Percentiles rank a stretch among this genome's conserved stretches.
Evolutionary conservation across 2,329 filamentous ascomycete genomes (phyloP).

Genomic region (Aspergillus quadrilineatus): DNA sequence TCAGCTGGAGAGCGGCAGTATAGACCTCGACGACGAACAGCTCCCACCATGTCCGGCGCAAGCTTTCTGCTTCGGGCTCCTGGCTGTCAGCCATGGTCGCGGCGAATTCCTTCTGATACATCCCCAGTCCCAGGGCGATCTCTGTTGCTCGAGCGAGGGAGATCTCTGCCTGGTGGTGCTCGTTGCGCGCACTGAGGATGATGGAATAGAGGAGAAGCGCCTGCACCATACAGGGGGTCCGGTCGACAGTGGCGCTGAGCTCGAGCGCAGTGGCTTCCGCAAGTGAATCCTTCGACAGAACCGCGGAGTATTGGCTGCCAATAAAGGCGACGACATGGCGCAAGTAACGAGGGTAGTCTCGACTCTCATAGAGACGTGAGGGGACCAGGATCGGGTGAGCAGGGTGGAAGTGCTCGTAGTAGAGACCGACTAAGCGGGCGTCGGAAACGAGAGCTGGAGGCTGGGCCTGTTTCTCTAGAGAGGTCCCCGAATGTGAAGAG

Average conservation of each 20-base stretch:
- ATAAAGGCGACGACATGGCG: constrained; percentile 53
- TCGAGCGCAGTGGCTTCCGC: constrained; percentile 16
- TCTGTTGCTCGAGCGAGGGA: constrained; percentile 63
- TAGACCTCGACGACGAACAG: constrained; percentile 74
- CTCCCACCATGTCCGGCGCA: constrained; percentile 87
- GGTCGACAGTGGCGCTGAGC: constrained; percentile 10
- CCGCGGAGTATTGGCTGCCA: constrained; percentile 51
- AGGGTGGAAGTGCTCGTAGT: constrained; percentile 54
- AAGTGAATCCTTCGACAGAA: constrained; percentile 24
- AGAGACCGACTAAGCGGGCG: constrained; percentile 46
- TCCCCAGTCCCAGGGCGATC: constrained; percentile 69
- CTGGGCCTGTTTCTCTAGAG: constrained; percentile 1
- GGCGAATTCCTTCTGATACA: constrained; percentile 66
- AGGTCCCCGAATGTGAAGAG: background rate
- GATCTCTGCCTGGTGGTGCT: constrained; percentile 32
- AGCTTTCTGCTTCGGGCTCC: constrained; percentile 72
- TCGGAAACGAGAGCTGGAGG: constrained; percentile 15
- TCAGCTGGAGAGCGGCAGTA: constrained; percentile 60
- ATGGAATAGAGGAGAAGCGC: constrained; percentile 39
- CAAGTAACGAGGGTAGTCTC: constrained; percentile 47
- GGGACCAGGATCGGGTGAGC: constrained; percentile 57
- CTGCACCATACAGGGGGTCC: constrained; percentile 38
- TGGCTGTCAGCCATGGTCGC: constrained; percentile 18
- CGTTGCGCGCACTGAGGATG: constrained; percentile 34
- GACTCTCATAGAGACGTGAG: constrained; percentile 36